Percentiles rank a stretch among this genome's conserved stretches.
Evolutionary conservation across 1,284 basidiomycete genomes (phyloP).

Genomic region (Taiwanofungus camphoratus): DNA sequence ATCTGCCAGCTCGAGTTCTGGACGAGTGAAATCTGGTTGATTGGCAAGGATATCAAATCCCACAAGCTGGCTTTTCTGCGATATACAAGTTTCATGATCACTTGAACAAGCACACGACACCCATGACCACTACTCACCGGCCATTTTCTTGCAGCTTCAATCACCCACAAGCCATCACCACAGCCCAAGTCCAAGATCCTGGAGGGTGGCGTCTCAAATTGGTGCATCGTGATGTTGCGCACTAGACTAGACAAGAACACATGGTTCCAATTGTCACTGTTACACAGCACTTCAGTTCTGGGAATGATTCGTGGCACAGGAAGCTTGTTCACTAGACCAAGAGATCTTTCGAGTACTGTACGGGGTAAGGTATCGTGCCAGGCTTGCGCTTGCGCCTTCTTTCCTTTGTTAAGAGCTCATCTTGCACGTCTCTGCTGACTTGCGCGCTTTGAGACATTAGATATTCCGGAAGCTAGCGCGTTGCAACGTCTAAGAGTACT

Average conservation of each 20-base stretch:
- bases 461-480: too few relatives aligned
- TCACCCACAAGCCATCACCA: constrained; percentile 72
- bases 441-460: constrained; percentile 9
- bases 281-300: too few relatives aligned
- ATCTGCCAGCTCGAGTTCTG: constrained; percentile 24
- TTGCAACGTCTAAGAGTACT: too few relatives aligned
- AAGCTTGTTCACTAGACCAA: constrained; percentile 56
- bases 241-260: constrained; percentile 50
- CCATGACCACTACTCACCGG: constrained; percentile 35
- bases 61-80: constrained; percentile 47
- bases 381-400: constrained; percentile 36
- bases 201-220: constrained; percentile 44
- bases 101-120: not conserved
- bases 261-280: constrained; percentile 64
- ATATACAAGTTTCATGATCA: constrained; percentile 31
- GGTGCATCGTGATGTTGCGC: constrained; percentile 45
- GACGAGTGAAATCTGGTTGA: constrained; percentile 49
- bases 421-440: constrained; percentile 41
- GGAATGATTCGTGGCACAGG: too few relatives aligned
- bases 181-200: constrained; percentile 72
- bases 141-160: constrained; percentile 63
- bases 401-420: constrained; percentile 33
- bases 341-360: constrained; percentile 42
- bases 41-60: constrained; percentile 53
- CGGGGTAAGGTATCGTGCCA: constrained; percentile 49